Percentiles rank a stretch among this genome's conserved stretches.
Conservation (phyloP, 1,139 yeast species). For the Diutina sp. region DNA sequence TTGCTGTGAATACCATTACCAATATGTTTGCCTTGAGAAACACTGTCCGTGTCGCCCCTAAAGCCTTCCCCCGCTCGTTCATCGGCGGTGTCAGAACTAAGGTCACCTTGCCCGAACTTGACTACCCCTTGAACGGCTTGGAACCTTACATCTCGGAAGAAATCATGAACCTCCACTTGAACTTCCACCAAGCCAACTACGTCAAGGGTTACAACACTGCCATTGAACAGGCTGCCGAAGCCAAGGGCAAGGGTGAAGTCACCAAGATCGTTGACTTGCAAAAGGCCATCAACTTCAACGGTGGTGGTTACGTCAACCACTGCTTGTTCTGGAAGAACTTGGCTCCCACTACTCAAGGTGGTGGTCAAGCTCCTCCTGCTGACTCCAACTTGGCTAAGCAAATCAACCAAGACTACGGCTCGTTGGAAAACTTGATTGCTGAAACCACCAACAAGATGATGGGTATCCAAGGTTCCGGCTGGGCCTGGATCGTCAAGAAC, state of each 20-base stretch:
- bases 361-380: constrained; percentile 72
- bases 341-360: constrained; percentile 54
- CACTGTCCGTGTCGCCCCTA: not conserved
- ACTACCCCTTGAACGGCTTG: constrained; percentile 77
- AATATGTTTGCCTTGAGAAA: constrained; percentile 1
- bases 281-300: constrained; percentile 81
- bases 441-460: constrained; percentile 72
- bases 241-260: constrained; percentile 51
- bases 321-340: constrained; percentile 83
- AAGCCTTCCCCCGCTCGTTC: not conserved
- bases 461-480: constrained; percentile 93
- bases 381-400: constrained; percentile 49
- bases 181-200: constrained; percentile 91
- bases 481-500: constrained; percentile 94
- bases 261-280: constrained; percentile 61
- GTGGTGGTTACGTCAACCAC: constrained; percentile 90
- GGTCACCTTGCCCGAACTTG: constrained; percentile 74
- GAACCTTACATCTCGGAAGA: constrained; percentile 87
- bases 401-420: constrained; percentile 59
- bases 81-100: constrained; percentile 15
- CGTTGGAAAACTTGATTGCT: constrained; percentile 58
- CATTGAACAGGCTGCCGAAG: constrained; percentile 64
- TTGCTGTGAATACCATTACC: not conserved
- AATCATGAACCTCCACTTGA: constrained; percentile 82
- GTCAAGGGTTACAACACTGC: constrained; percentile 84